phyloP scores from a whole-genome alignment of 2,329 filamentous ascomycete genomes.

The Diaporthe sp. region DNA sequence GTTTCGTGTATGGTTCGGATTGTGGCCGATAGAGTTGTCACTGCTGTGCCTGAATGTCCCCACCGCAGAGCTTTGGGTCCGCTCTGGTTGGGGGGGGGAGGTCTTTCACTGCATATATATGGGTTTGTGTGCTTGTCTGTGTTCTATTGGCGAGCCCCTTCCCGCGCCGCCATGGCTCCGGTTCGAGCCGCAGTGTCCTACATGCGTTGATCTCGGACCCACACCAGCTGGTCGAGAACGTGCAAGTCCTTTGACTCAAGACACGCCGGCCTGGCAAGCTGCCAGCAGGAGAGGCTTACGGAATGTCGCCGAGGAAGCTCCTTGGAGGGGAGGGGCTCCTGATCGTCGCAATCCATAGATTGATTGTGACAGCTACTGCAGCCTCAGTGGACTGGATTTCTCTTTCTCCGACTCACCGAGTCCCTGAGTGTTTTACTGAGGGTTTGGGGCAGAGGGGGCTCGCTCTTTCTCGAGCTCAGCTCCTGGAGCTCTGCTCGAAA shows the following conservation, averaged over 20 bases:
- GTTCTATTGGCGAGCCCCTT: conserved; percentile 6
- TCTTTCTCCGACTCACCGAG: conserved; percentile 21
- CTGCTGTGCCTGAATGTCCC: conserved; percentile 15
- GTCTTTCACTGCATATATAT: background rate
- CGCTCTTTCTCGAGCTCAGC: conserved; percentile 13
- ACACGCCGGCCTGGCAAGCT: conserved; percentile 15
- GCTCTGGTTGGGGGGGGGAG: conserved; percentile 12
- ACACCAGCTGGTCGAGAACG: conserved; percentile 26
- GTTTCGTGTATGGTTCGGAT: conserved; percentile 28
- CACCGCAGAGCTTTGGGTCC: conserved; percentile 13
- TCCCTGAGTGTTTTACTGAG: conserved; percentile 19
- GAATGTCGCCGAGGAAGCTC: conserved; percentile 31
- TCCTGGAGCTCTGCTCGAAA: conserved; percentile 10
- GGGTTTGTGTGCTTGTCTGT: background rate
- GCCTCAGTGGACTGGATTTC: background rate
- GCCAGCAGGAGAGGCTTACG: conserved; percentile 9
- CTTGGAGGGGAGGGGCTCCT: conserved; percentile 6
- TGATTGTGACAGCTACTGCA: conserved; percentile 20
- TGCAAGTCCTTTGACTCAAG: conserved; percentile 19
- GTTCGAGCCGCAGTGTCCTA: conserved; percentile 27
- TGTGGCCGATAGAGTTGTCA: conserved; percentile 37
- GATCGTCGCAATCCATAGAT: conserved; percentile 16
- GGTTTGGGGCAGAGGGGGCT: background rate
- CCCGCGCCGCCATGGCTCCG: conserved; percentile 26
- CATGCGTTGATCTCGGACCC: conserved; percentile 29